These are phyloP conservation scores for Podila epigama DNA, from an alignment of 192 early-diverging fungal genomes.

Conservation along the genomic window DNA sequence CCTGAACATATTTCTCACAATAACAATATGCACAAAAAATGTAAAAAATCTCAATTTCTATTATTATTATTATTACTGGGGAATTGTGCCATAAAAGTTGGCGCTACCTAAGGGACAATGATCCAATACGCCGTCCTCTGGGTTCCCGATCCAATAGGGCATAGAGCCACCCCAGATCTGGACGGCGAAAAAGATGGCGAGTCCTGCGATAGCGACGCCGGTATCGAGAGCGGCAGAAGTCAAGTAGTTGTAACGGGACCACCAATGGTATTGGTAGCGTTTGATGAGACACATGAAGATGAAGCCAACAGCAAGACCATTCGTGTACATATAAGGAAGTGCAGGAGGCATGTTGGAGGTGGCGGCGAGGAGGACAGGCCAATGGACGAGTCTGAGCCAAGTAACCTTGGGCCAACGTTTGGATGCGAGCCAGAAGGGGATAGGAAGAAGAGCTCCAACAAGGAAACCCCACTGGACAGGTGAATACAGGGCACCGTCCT, in stretches of 20 bases:
- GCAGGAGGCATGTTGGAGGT: conserved; percentile 66
- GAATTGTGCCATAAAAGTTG: too few relatives aligned
- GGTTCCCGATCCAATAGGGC: conserved; percentile 30
- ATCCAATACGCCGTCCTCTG: background rate
- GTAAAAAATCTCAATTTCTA: too few relatives aligned
- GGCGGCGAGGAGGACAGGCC: conserved; percentile 70
- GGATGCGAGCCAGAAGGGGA: conserved; percentile 11
- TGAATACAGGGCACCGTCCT: conserved; percentile 14
- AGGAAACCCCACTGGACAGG: conserved; percentile 35
- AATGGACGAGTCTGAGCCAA: conserved; percentile 67
- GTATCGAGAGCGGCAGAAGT: conserved; percentile 54
- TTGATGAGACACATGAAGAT: conserved; percentile 72
- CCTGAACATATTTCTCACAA: too few relatives aligned
- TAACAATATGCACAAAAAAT: too few relatives aligned
- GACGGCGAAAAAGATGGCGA: conserved; percentile 52
- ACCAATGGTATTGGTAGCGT: conserved; percentile 67
- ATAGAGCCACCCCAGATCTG: conserved; percentile 1
- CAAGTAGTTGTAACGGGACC: conserved; percentile 58
- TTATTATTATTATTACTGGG: too few relatives aligned
- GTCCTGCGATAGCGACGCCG: conserved; percentile 24
- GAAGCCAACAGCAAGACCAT: conserved; percentile 56
- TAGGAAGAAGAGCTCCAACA: conserved; percentile 19
- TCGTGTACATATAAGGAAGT: conserved; percentile 52
- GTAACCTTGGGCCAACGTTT: conserved; percentile 5
- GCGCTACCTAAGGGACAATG: background rate